Evolutionary conservation across 139 green algal species (phyloP).

Genomic region (Yamagishiella unicocca): DNA sequence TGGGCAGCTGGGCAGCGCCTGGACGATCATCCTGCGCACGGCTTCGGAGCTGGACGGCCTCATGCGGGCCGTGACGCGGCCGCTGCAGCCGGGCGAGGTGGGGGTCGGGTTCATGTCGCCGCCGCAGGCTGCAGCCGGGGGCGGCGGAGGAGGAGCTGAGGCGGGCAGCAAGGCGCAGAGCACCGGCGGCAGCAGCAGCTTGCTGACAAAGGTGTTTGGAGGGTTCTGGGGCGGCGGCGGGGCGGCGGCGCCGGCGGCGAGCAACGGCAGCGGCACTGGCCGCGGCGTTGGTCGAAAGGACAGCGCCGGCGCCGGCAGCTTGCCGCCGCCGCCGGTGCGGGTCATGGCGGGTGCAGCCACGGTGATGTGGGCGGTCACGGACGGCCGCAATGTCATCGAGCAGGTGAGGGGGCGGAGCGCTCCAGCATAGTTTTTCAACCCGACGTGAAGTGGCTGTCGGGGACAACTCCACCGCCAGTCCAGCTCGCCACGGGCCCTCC

Average conservation of each 20-base stretch:
- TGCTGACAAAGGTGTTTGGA: slow-evolving; percentile 64
- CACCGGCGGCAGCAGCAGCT: slow-evolving; percentile 33
- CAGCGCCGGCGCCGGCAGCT: not conserved
- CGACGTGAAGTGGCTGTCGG: too few relatives aligned
- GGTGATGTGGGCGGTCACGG: slow-evolving; percentile 73
- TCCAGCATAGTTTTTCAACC: too few relatives aligned
- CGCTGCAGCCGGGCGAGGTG: slow-evolving; percentile 24
- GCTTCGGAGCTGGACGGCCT: slow-evolving; percentile 82
- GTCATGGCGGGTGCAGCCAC: slow-evolving; percentile 63
- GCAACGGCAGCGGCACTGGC: not conserved
- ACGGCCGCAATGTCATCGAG: slow-evolving; percentile 57
- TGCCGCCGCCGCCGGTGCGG: slow-evolving; percentile 42
- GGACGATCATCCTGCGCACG: slow-evolving; percentile 81
- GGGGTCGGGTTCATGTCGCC: slow-evolving; percentile 18
- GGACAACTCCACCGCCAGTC: too few relatives aligned
- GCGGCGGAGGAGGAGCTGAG: not conserved
- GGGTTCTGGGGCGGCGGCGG: slow-evolving; percentile 23
- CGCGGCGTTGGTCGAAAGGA: not conserved
- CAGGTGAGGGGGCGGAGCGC: slow-evolving; percentile 31
- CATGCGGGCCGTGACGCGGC: slow-evolving; percentile 47
- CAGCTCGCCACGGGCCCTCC: too few relatives aligned
- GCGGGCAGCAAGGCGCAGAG: not conserved
- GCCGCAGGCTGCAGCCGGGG: not conserved
- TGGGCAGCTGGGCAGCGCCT: slow-evolving; percentile 79
- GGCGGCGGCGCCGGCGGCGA: not conserved